Percentiles rank a stretch among this genome's conserved stretches.
phyloP scores from a whole-genome alignment of 306 rosid species.

The Alnus rubra region DNA sequence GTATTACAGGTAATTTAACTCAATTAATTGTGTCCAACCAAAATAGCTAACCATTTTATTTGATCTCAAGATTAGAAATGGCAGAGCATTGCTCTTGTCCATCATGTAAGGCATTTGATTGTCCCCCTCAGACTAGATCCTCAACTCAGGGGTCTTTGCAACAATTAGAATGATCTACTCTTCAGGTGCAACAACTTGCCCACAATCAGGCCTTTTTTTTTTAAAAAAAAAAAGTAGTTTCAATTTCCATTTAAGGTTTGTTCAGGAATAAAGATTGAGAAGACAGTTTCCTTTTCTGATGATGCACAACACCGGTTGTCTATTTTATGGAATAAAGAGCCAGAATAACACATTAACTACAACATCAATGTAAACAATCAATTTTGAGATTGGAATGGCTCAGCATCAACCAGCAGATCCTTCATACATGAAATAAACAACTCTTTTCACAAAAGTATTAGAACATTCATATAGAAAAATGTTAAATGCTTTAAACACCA shows the following conservation, averaged over 20 bases:
- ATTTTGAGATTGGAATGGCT: background rate
- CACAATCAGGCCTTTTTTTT: background rate
- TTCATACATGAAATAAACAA: background rate
- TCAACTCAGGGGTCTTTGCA: background rate
- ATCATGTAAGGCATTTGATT: background rate
- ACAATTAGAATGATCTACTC: background rate
- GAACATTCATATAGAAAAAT: background rate
- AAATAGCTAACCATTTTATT: background rate
- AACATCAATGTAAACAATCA: background rate
- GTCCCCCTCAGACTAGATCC: background rate
- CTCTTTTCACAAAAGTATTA: background rate
- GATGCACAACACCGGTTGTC: background rate
- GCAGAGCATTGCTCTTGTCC: background rate
- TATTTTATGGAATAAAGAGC: background rate
- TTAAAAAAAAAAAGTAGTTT: too few relatives aligned
- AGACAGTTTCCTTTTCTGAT: background rate
- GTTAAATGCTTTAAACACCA: background rate
- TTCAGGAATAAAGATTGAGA: background rate
- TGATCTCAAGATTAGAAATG: background rate
- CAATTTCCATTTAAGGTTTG: background rate
- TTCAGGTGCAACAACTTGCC: background rate
- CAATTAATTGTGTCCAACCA: background rate
- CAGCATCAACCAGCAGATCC: background rate
- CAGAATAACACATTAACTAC: background rate
- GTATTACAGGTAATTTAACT: background rate